phyloP scores from a whole-genome alignment of 371 early-diverging fungal species.

The Lichtheimia corymbifera region DNA sequence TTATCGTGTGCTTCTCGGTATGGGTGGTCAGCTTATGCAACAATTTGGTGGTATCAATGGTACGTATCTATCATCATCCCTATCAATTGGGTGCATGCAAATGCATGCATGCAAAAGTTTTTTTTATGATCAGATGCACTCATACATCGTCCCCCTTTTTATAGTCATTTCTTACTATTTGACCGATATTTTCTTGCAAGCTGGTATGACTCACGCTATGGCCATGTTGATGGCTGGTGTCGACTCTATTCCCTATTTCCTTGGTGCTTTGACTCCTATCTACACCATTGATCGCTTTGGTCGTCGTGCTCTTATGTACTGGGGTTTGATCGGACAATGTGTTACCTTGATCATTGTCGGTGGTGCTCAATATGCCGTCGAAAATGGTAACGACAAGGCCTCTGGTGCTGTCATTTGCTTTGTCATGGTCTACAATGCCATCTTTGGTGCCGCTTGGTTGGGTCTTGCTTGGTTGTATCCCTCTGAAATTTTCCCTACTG shows the following conservation, averaged over 20 bases:
- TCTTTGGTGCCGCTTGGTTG: slow-evolving; percentile 60
- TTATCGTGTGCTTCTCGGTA: slow-evolving; percentile 50
- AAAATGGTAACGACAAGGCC: slow-evolving; percentile 12
- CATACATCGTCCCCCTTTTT: neutral
- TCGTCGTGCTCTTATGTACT: slow-evolving; percentile 34
- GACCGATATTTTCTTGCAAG: slow-evolving; percentile 44
- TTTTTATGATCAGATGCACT: slow-evolving; percentile 3
- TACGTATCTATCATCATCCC: slow-evolving; percentile 22
- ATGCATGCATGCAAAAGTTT: neutral
- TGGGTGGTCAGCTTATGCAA: slow-evolving; percentile 54
- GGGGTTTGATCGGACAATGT: slow-evolving; percentile 34
- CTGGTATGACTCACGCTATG: slow-evolving; percentile 42
- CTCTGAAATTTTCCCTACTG: slow-evolving; percentile 58
- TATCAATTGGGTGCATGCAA: slow-evolving; percentile 1
- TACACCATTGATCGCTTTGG: slow-evolving; percentile 37
- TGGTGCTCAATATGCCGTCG: slow-evolving; percentile 28
- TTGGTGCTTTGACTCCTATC: slow-evolving; percentile 49
- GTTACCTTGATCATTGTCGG: slow-evolving; percentile 31
- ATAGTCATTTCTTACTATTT: slow-evolving; percentile 45
- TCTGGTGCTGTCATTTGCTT: slow-evolving; percentile 24
- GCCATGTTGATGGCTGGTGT: slow-evolving; percentile 53
- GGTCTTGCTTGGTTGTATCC: slow-evolving; percentile 58
- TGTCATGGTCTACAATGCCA: slow-evolving; percentile 37
- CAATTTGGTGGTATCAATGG: slow-evolving; percentile 50
- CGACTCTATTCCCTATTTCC: slow-evolving; percentile 44